Evolutionary conservation across 495 filamentous ascomycete genomes (phyloP).

Genomic region (Aspergillus mulundensis): DNA sequence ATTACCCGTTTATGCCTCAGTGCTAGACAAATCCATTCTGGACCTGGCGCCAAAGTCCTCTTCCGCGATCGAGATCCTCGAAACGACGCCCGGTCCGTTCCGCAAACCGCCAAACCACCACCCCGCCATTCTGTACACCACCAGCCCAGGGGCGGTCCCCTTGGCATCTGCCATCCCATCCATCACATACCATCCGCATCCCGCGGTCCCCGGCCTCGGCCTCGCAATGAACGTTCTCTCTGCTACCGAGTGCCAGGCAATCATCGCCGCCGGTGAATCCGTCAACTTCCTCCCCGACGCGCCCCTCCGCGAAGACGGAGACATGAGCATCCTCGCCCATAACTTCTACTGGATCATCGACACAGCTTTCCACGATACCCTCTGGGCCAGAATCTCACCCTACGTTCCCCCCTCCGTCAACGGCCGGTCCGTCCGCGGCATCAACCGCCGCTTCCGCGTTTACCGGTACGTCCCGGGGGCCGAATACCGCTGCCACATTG

Average conservation of each 20-base stretch:
- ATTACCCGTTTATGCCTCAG: slow-evolving; percentile 30
- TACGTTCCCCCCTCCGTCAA: slow-evolving; percentile 30
- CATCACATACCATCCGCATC: too few species aligned
- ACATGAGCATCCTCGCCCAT: slow-evolving; percentile 38
- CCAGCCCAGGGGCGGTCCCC: too few species aligned
- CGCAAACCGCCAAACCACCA: too few species aligned
- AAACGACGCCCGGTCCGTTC: too few species aligned
- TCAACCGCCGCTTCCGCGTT: slow-evolving; percentile 39
- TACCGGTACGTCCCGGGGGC: slow-evolving; percentile 39
- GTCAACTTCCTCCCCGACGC: slow-evolving; percentile 36
- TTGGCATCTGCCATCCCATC: too few species aligned
- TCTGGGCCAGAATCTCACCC: slow-evolving; percentile 32
- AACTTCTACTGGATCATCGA: slow-evolving; percentile 43
- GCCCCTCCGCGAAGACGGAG: slow-evolving; percentile 36
- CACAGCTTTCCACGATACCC: slow-evolving; percentile 35
- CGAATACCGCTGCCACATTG: slow-evolving; percentile 38
- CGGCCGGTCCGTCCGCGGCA: slow-evolving; percentile 29
- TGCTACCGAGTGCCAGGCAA: slow-evolving; percentile 29
- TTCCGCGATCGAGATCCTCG: too few species aligned
- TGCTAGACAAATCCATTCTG: slow-evolving; percentile 35
- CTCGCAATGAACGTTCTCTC: slow-evolving; percentile 33
- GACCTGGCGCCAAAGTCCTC: slow-evolving; percentile 25
- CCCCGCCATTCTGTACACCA: too few species aligned
- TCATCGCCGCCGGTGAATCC: slow-evolving; percentile 38
- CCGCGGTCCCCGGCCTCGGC: slow-evolving; percentile 36